These are phyloP conservation scores for Eurotiales sp. DNA, from an alignment of 2,329 filamentous ascomycete species.

Conservation along the genomic window DNA sequence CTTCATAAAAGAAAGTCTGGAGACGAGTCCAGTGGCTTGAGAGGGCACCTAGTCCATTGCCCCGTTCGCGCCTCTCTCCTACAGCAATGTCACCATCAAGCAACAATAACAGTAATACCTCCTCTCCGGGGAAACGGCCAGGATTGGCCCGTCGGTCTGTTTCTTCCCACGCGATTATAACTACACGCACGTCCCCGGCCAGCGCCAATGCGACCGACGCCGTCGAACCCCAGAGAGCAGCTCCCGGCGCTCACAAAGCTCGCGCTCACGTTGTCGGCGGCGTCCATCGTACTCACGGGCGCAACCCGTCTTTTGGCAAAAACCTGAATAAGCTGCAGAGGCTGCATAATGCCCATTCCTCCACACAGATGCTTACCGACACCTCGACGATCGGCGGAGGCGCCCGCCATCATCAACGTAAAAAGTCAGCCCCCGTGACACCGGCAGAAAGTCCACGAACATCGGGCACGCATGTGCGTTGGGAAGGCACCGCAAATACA, in stretches of 20 bases:
- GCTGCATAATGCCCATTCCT: conserved; percentile 28
- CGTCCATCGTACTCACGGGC: conserved; percentile 36
- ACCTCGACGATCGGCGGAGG: conserved; percentile 18
- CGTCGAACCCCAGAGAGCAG: conserved; percentile 28
- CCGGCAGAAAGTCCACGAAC: conserved; percentile 41
- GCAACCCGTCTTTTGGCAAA: conserved; percentile 43
- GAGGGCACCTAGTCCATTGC: too few species aligned
- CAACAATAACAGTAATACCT: conserved; percentile 23
- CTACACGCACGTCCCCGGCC: conserved; percentile 29
- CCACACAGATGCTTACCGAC: conserved; percentile 28
- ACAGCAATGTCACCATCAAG: conserved; percentile 12
- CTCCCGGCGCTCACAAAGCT: conserved; percentile 27
- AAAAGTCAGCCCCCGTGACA: conserved; percentile 44
- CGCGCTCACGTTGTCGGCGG: conserved; percentile 42
- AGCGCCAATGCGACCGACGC: conserved; percentile 21
- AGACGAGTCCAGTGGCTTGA: not conserved
- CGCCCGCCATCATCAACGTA: conserved; percentile 41
- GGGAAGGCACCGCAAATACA: conserved; percentile 39
- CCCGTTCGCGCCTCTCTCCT: not conserved
- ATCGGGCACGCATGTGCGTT: conserved; percentile 19
- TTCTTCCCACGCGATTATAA: conserved; percentile 37
- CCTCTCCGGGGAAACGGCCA: conserved; percentile 39
- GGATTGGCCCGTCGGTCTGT: conserved; percentile 38
- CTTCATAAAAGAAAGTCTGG: not conserved
- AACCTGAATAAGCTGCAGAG: conserved; percentile 43